Base-by-base conservation (phyloP, 345 rosid species). In the Aquilaria malaccensis region DNA sequence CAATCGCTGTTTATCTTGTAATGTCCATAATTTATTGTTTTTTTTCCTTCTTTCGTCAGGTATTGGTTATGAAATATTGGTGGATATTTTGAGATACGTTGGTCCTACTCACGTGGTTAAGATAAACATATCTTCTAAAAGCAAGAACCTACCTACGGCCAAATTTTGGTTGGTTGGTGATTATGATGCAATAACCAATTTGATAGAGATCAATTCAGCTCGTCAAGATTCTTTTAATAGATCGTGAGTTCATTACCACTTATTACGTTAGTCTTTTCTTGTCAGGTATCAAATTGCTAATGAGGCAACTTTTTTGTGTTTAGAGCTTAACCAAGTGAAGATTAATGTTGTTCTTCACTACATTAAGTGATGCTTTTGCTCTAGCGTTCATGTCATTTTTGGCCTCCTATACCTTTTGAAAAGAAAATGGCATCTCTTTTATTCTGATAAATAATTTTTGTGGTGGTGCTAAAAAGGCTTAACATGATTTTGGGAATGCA, bases 11-110 rank as follows among this genome's bases (percentile, higher is more conserved):
- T 60, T 48, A 51, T 4, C 55, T 54, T 60, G 32, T 61, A 46
- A 45, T 11, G 33, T 50, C 22, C 29, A 30, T 48, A 12, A 66
- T 32, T 37, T 13, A 33, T 50, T 33, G 62, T 65, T 41, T 45
- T 57, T 11, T 9, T 15, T 56, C 56, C 57, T 63, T 43, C 13
- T 56, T 63, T 31, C 63, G 29, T 59, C 76, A 94, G 96, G 99
- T 64, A 80, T 79, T 73, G 99, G 99, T n/a, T 90, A 86, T 76
- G 93, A 94, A 58, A 64, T 83, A 58, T 69, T 94, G 84, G 96
- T 83, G 65, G 91, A 86, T 62, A 67, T 83, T 75, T 37, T 90
- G 81, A 85, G 71, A 71, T 76, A 80, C 62, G 74, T 94, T 65
- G 68, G 79, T 70, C 89, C 96, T 33, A 84, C 89, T 41, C 89